Conservation (phyloP, 2,329 filamentous ascomycete genomes). For the Pezicula carpinea region DNA sequence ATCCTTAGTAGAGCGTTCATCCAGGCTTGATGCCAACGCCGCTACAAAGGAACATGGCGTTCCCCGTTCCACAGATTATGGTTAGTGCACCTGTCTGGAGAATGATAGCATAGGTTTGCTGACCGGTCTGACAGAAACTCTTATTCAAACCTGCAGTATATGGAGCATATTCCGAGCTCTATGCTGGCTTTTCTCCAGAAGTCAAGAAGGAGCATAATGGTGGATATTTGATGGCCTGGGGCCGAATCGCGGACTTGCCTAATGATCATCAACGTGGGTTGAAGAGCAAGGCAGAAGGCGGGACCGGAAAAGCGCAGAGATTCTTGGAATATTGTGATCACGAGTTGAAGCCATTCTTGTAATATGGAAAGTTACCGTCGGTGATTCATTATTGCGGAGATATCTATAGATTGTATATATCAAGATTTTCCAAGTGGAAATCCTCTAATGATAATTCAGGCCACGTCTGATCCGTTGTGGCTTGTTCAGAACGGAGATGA, state of each 20-base stretch:
- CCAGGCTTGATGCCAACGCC: conserved; percentile 37
- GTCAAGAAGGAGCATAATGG: conserved; percentile 29
- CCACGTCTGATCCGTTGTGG: conserved; percentile 8
- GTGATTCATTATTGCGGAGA: background rate
- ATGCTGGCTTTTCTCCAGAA: conserved; percentile 29
- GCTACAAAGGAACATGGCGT: conserved; percentile 26
- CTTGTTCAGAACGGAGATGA: conserved; percentile 9
- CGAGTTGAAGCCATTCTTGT: conserved; percentile 18
- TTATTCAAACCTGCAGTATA: conserved; percentile 28
- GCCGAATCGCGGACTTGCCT: conserved; percentile 24
- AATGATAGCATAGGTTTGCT: background rate
- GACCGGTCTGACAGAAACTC: conserved; percentile 7
- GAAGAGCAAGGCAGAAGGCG: conserved; percentile 22
- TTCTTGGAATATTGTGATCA: conserved; percentile 34
- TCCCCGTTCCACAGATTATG: conserved; percentile 11
- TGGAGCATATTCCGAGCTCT: conserved; percentile 34
- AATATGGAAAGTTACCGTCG: conserved; percentile 7
- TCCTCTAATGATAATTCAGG: conserved; percentile 5
- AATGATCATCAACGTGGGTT: conserved; percentile 15
- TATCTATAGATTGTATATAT: conserved; percentile 7
- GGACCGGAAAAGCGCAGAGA: conserved; percentile 22
- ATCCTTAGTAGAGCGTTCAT: conserved; percentile 26
- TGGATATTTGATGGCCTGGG: conserved; percentile 39
- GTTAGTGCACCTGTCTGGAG: conserved; percentile 7
- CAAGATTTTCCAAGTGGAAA: conserved; percentile 5